These are phyloP conservation scores for Eutrema salsugineum DNA, from an alignment of 441 rosid genomes.

Conservation along the genomic window DNA sequence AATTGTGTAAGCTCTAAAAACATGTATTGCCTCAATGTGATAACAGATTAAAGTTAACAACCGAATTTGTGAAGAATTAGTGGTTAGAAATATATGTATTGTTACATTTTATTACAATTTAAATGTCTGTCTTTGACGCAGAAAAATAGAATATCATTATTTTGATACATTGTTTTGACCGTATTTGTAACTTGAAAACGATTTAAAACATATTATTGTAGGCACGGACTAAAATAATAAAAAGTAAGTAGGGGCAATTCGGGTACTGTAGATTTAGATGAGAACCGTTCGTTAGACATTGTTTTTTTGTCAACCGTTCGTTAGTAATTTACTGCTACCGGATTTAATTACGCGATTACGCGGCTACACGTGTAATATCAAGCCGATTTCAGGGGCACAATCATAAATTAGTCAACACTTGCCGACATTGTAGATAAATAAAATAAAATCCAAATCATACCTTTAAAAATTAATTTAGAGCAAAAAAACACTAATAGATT, in stretches of 20 bases:
- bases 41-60: neutral
- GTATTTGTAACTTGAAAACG: no score
- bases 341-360: neutral
- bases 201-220: neutral
- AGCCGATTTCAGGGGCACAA: neutral
- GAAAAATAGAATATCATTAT: no score
- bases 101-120: no score
- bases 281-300: slow-evolving; percentile 2
- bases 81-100: no score
- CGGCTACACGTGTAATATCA: slow-evolving; percentile 8
- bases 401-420: neutral
- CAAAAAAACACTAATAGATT: no score
- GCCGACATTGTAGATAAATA: slow-evolving; percentile 19
- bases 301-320: no score
- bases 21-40: neutral
- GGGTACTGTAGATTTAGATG: neutral
- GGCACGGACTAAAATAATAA: no score
- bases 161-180: no score
- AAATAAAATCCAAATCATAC: neutral
- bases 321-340: neutral
- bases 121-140: no score
- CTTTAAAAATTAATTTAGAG: no score
- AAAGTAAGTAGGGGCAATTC: neutral
- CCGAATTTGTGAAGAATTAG: neutral
- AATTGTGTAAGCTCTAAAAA: no score